Conservation (phyloP, 345 rosid genomes). For the Bruguiera sexangula region DNA sequence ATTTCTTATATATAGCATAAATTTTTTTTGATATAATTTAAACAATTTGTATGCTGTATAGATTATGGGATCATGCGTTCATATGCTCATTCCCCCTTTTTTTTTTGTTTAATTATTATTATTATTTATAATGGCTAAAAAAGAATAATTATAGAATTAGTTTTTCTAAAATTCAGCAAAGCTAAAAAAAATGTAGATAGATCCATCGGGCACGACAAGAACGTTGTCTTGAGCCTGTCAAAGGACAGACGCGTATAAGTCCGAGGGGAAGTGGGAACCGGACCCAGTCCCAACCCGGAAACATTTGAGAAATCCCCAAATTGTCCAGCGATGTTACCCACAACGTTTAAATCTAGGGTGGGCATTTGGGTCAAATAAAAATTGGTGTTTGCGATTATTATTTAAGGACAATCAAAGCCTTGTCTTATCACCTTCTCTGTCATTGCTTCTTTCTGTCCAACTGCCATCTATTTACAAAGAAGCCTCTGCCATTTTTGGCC, state of each 20-base stretch:
- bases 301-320: neutral
- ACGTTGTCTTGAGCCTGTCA: slow-evolving; percentile 7
- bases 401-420: neutral
- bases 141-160: neutral
- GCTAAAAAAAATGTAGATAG: neutral
- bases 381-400: neutral
- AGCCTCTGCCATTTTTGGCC: neutral
- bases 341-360: neutral
- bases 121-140: neutral
- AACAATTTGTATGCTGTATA: no score
- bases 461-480: slow-evolving; percentile 20
- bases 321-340: neutral
- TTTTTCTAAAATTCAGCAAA: neutral
- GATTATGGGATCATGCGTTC: no score
- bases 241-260: slow-evolving; percentile 7
- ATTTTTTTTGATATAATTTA: no score
- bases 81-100: no score
- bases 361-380: neutral
- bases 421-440: neutral
- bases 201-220: neutral
- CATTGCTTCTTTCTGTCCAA: neutral
- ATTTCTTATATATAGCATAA: no score
- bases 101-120: no score
- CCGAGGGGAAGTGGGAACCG: neutral
- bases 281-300: neutral